A percentile compares a stretch with the other conserved stretches of the same genome.
Conservation (phyloP, 176 grass and related monocot genomes). For the Aegilops bicornis region DNA sequence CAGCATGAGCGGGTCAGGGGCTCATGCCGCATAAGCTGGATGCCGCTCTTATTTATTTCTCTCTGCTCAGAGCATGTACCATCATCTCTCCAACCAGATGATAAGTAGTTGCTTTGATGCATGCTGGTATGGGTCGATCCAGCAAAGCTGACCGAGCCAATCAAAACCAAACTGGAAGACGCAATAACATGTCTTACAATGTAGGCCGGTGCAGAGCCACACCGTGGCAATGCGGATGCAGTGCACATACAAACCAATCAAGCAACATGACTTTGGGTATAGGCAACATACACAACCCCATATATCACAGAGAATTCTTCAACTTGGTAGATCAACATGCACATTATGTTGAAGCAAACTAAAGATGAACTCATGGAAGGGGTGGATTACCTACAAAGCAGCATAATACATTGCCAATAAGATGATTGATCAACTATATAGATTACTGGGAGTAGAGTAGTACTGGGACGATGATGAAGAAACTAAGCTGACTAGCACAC, state of each 20-base stretch:
- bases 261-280: background rate
- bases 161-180: background rate
- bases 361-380: background rate
- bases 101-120: background rate
- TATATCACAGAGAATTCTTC: background rate
- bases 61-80: background rate
- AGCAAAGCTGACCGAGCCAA: background rate
- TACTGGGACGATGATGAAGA: too few species aligned
- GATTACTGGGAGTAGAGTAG: background rate
- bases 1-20: background rate
- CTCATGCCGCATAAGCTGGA: background rate
- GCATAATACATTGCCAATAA: rapidly evolving
- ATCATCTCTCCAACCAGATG: background rate
- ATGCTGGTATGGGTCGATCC: too few species aligned
- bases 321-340: too few species aligned
- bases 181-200: rapidly evolving
- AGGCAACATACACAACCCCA: background rate
- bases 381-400: background rate
- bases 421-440: background rate
- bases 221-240: background rate
- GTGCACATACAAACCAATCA: background rate
- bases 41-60: background rate
- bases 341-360: rapidly evolving
- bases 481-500: background rate
- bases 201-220: too few species aligned